Percentiles rank a stretch among this genome's conserved stretches.
phyloP scores from a whole-genome alignment of 768 basidiomycete genomes.

The Symmetrospora coprosmae region DNA sequence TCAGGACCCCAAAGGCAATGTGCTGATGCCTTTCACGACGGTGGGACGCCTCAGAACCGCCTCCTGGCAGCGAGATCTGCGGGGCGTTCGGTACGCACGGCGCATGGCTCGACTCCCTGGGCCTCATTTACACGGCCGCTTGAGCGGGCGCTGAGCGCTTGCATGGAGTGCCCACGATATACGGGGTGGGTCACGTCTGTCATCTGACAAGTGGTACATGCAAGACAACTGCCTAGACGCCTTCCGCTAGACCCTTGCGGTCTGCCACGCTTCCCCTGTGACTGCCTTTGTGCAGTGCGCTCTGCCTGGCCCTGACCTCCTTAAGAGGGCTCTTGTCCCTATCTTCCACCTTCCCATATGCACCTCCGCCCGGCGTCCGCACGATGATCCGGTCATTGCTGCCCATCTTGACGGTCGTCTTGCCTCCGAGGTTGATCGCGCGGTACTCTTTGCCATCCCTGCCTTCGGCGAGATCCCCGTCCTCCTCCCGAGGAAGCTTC shows the following conservation, averaged over 20 bases:
- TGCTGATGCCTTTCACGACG: neutral
- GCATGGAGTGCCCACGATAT: neutral
- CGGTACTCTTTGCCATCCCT: slow-evolving; percentile 37
- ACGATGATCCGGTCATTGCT: slow-evolving; percentile 67
- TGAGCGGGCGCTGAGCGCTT: neutral
- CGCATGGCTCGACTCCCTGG: slow-evolving; percentile 1
- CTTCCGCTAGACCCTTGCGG: slow-evolving; percentile 1
- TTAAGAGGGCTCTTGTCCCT: slow-evolving; percentile 23
- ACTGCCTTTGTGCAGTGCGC: slow-evolving; percentile 3
- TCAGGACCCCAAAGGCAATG: no score
- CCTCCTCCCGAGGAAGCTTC: slow-evolving; percentile 33
- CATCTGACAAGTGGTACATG: no score
- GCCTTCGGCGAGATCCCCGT: slow-evolving; percentile 48
- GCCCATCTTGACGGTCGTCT: slow-evolving; percentile 68
- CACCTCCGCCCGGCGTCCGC: slow-evolving; percentile 83
- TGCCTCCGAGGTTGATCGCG: slow-evolving; percentile 74
- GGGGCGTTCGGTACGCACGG: slow-evolving; percentile 1
- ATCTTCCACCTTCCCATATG: slow-evolving; percentile 46
- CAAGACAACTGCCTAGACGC: neutral
- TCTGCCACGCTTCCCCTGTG: slow-evolving; percentile 16
- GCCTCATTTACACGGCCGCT: neutral
- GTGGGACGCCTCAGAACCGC: no score
- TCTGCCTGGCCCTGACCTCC: neutral
- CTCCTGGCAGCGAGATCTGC: slow-evolving; percentile 5
- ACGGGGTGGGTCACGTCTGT: no score